Conservation (phyloP, 805 yeast species). For the Ogataea naganishii region DNA sequence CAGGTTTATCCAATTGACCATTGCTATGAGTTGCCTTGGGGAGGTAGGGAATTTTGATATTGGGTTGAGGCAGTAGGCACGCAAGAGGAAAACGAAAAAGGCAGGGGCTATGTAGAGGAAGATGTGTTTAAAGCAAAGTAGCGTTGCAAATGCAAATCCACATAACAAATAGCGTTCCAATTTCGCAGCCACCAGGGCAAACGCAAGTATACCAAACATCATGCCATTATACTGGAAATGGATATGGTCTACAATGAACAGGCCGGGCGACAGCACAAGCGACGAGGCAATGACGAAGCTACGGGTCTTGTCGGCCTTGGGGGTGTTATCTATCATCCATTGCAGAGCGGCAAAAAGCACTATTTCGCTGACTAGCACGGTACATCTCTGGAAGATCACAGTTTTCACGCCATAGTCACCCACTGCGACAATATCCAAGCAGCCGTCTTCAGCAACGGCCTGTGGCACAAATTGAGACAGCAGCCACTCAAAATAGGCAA, state of each 20-base stretch:
- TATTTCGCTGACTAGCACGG: conserved; percentile 74
- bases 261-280: conserved; percentile 80
- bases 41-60: conserved; percentile 16
- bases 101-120: conserved; percentile 93
- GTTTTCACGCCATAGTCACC: conserved; percentile 77
- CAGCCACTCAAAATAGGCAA: conserved; percentile 89
- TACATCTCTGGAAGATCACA: conserved; percentile 66
- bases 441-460: conserved; percentile 61
- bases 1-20: conserved; percentile 46
- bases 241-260: conserved; percentile 85
- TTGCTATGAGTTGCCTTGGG: conserved; percentile 3
- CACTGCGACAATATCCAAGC: conserved; percentile 55
- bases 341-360: conserved; percentile 64
- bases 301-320: conserved; percentile 29
- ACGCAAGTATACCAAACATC: conserved; percentile 75
- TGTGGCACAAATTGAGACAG: conserved; percentile 65
- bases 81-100: conserved; percentile 67
- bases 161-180: conserved; percentile 46
- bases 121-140: conserved; percentile 91
- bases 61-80: conserved; percentile 58
- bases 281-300: conserved; percentile 76
- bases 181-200: conserved; percentile 66
- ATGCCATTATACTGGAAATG: conserved; percentile 97
- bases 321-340: conserved; percentile 50
- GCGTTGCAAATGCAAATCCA: conserved; percentile 61